Percentiles rank a stretch among this genome's conserved stretches.
phyloP scores from a whole-genome alignment of 805 yeast species.

The Isabelozyma heimii region DNA sequence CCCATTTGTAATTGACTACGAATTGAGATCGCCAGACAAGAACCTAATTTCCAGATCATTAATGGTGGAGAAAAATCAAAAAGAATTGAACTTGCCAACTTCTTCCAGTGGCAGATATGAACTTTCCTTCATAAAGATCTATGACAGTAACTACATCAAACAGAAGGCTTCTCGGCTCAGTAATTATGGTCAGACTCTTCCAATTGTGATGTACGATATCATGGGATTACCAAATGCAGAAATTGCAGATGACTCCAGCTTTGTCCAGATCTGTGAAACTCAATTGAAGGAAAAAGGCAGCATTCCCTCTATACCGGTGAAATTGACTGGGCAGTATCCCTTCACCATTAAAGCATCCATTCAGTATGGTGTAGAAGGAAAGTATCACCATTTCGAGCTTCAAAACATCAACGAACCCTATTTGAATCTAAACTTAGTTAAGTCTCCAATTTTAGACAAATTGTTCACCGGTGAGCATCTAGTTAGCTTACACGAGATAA shows the following conservation, averaged over 20 bases:
- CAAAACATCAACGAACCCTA: constrained; percentile 35
- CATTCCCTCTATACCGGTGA: constrained; percentile 48
- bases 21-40: constrained; percentile 59
- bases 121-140: constrained; percentile 59
- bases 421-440: constrained; percentile 11
- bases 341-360: constrained; percentile 56
- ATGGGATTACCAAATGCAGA: constrained; percentile 58
- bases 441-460: constrained; percentile 46
- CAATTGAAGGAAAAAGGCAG: constrained; percentile 17
- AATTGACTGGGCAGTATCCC: constrained; percentile 60
- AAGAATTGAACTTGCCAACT: constrained; percentile 39
- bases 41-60: constrained; percentile 31
- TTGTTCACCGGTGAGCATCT: constrained; percentile 70
- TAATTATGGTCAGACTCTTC: constrained; percentile 5
- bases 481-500: constrained; percentile 54
- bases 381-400: constrained; percentile 45
- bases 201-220: constrained; percentile 40
- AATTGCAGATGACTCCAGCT: constrained; percentile 46
- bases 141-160: constrained; percentile 60
- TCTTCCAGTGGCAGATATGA: constrained; percentile 55
- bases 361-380: constrained; percentile 58
- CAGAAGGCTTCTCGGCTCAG: constrained; percentile 15
- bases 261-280: constrained; percentile 47
- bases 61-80: constrained; percentile 23
- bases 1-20: constrained; percentile 71